phyloP scores from a whole-genome alignment of 2,329 filamentous ascomycete species.

The Fusarium zealandicum region DNA sequence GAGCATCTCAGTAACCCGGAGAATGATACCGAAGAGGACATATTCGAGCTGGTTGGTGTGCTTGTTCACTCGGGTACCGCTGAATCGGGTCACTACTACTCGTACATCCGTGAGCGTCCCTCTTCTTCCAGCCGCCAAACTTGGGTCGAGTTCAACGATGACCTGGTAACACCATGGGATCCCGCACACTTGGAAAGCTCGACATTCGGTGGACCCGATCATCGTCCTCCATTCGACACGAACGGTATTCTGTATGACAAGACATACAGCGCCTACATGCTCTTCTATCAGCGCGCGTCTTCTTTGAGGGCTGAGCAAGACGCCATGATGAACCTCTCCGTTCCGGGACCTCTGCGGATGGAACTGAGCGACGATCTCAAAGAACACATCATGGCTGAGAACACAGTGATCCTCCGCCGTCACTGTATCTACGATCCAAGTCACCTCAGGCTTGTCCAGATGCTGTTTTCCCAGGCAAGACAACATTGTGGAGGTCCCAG shows the following conservation, averaged over 20 bases:
- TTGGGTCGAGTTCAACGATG: constrained; percentile 97
- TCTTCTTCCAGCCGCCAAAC: constrained; percentile 53
- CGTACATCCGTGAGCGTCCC: constrained; percentile 85
- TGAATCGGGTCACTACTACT: constrained; percentile 97
- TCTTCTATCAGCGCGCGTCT: constrained; percentile 89
- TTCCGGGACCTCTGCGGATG: constrained; percentile 51
- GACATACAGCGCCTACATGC: constrained; percentile 91
- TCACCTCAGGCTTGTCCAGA: constrained; percentile 72
- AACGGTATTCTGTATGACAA: constrained; percentile 66
- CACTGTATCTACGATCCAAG: constrained; percentile 81
- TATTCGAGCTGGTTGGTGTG: constrained; percentile 94
- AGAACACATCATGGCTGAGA: constrained; percentile 73
- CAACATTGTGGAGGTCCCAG: constrained; percentile 48
- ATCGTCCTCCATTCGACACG: constrained; percentile 55
- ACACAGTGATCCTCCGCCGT: constrained; percentile 74
- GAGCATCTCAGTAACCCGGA: constrained; percentile 75
- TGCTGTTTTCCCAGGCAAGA: constrained; percentile 65
- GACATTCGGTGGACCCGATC: constrained; percentile 80
- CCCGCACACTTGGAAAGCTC: constrained; percentile 73
- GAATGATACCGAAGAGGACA: constrained; percentile 66
- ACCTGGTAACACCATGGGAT: constrained; percentile 80
- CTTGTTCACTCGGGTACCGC: constrained; percentile 93
- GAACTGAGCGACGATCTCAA: constrained; percentile 55
- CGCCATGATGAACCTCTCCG: constrained; percentile 46
- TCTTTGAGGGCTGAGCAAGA: constrained; percentile 64